Conservation (phyloP, 179 eudicot species). For the Dionaea muscipula region DNA sequence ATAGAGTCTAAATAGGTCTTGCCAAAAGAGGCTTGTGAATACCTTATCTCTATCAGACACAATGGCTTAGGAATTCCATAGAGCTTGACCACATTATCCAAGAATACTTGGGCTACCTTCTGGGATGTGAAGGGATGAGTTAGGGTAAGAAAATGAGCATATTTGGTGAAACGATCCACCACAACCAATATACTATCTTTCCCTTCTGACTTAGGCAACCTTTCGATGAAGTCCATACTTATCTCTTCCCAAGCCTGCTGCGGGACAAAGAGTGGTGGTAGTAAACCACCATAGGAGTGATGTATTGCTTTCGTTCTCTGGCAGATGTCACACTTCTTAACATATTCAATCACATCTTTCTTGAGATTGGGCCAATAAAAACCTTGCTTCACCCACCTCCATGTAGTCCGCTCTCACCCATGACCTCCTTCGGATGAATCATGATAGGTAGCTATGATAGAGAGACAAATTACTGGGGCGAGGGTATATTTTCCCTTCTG, state of each 20-base stretch:
- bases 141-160: slow-evolving; percentile 11
- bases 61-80: slow-evolving; percentile 7
- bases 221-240: slow-evolving; percentile 11
- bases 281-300: background rate
- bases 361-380: background rate
- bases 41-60: background rate
- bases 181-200: slow-evolving; percentile 9
- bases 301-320: background rate
- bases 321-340: background rate
- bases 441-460: background rate
- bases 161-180: slow-evolving; percentile 3
- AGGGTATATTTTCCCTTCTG: no score
- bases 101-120: slow-evolving; percentile 3
- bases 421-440: background rate
- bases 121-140: slow-evolving; percentile 8
- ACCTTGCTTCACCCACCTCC: background rate
- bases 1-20: slow-evolving; percentile 3
- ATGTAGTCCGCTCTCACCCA: no score
- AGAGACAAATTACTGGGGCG: no score
- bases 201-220: slow-evolving; percentile 9
- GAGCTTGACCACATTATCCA: background rate
- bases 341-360: background rate
- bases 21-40: slow-evolving; percentile 10
- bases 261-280: slow-evolving; percentile 6
- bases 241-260: slow-evolving; percentile 8